Percentiles rank a stretch among this genome's conserved stretches.
Conservation (phyloP, 495 filamentous ascomycete genomes). For the Penicillium psychrofluorescens region DNA sequence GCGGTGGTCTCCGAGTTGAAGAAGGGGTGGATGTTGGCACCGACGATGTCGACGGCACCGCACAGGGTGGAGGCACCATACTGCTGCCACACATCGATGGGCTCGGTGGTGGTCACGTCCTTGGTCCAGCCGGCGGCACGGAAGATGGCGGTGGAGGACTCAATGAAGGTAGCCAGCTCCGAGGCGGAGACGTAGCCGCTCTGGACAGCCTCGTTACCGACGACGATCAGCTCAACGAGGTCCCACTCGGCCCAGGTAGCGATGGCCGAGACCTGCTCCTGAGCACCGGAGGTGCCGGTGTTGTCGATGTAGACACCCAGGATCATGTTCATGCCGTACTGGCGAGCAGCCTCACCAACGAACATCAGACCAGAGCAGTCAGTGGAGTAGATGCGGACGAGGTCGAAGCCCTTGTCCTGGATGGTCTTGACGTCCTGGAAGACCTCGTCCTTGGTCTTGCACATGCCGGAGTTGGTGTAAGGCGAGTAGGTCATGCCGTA, state of each 20-base stretch:
- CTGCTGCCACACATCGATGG: slow-evolving; percentile 60
- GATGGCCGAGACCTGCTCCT: slow-evolving; percentile 66
- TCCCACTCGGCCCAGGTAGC: slow-evolving; percentile 67
- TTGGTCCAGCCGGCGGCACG: slow-evolving; percentile 60
- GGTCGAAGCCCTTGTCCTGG: slow-evolving; percentile 63
- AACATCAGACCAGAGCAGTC: slow-evolving; percentile 77
- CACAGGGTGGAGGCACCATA: slow-evolving; percentile 53
- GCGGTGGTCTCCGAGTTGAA: slow-evolving; percentile 68
- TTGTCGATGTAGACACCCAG: slow-evolving; percentile 75
- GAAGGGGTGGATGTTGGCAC: slow-evolving; percentile 86
- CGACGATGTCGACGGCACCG: slow-evolving; percentile 64
- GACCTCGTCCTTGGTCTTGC: slow-evolving; percentile 61
- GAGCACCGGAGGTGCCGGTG: slow-evolving; percentile 50
- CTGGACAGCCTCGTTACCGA: slow-evolving; percentile 87
- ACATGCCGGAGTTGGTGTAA: slow-evolving; percentile 53
- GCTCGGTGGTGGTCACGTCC: slow-evolving; percentile 77
- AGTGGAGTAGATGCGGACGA: slow-evolving; percentile 84
- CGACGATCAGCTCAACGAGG: slow-evolving; percentile 67
- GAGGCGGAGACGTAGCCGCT: slow-evolving; percentile 53
- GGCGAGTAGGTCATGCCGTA: slow-evolving; percentile 95
- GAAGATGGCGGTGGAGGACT: slow-evolving; percentile 40
- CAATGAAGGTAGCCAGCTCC: slow-evolving; percentile 64
- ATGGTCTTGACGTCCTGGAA: slow-evolving; percentile 60
- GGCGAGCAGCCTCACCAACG: slow-evolving; percentile 57
- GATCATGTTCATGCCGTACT: slow-evolving; percentile 67